Evolutionary conservation across 2,329 filamentous ascomycete genomes (phyloP).

Genomic region (Diatrype stigma): DNA sequence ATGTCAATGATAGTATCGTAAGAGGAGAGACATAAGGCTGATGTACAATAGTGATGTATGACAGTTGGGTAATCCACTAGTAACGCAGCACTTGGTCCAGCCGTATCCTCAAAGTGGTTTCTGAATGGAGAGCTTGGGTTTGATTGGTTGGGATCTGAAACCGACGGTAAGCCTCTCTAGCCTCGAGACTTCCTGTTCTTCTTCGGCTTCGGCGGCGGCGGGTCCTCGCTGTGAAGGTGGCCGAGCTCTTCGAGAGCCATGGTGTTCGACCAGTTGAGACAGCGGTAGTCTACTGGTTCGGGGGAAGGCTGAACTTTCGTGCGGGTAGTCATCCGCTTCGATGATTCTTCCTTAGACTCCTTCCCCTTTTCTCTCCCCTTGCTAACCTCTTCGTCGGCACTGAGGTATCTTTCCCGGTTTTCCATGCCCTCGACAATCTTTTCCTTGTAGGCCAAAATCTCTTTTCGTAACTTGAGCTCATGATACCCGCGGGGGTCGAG

Average conservation of each 20-base stretch:
- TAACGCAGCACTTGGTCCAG: too few relatives aligned
- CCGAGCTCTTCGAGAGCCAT: slow-evolving; percentile 54
- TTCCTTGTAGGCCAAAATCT: slow-evolving; percentile 71
- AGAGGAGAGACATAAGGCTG: too few relatives aligned
- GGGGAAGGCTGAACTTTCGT: slow-evolving; percentile 42
- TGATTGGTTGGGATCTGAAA: too few relatives aligned
- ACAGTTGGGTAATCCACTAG: too few relatives aligned
- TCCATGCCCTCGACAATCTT: slow-evolving; percentile 77
- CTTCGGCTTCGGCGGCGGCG: slow-evolving; percentile 49
- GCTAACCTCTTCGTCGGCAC: slow-evolving; percentile 33
- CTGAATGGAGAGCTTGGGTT: too few relatives aligned
- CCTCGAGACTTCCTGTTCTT: slow-evolving; percentile 40
- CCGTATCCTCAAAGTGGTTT: too few relatives aligned
- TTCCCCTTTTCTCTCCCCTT: slow-evolving; percentile 28
- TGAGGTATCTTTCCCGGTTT: slow-evolving; percentile 70
- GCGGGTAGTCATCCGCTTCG: slow-evolving; percentile 44
- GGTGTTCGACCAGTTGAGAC: slow-evolving; percentile 52
- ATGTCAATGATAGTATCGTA: too few relatives aligned
- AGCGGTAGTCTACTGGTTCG: slow-evolving; percentile 44
- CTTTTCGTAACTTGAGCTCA: slow-evolving; percentile 83
- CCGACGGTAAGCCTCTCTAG: neutral
- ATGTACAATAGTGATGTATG: too few relatives aligned
- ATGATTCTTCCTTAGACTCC: slow-evolving; percentile 25
- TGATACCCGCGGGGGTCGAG: slow-evolving; percentile 82
- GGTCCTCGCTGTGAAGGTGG: slow-evolving; percentile 53